These are phyloP conservation scores for Linnemannia schmuckeri DNA, from an alignment of 192 early-diverging fungal species.

Conservation along the genomic window DNA sequence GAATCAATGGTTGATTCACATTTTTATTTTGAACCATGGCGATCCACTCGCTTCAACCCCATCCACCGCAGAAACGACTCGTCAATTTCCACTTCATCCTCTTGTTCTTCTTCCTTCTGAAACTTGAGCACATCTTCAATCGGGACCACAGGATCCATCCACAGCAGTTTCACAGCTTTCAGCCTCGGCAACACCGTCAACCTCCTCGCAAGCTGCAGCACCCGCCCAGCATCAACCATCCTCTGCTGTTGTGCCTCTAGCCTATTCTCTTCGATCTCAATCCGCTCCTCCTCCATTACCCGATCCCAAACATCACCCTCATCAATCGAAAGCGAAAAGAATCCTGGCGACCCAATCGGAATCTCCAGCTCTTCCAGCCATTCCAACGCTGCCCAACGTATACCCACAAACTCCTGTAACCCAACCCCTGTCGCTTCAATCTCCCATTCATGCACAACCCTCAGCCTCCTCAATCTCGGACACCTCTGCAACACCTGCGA, in stretches of 20 bases:
- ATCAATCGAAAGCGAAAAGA: not conserved
- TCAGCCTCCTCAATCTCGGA: not conserved
- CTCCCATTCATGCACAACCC: conserved; percentile 3
- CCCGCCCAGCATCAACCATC: not conserved
- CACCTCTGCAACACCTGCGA: not conserved
- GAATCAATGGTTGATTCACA: not conserved
- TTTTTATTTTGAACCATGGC: not conserved
- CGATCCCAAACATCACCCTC: not conserved
- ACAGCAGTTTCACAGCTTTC: not conserved
- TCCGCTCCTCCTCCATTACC: not conserved
- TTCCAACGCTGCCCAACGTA: not conserved
- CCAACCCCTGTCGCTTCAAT: not conserved
- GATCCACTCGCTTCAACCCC: not conserved
- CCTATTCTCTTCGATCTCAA: not conserved
- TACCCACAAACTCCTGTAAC: not conserved
- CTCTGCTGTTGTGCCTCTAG: not conserved
- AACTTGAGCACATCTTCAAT: not conserved
- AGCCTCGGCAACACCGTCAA: not conserved
- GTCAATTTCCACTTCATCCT: not conserved
- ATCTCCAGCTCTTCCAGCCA: not conserved
- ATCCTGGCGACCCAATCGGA: not conserved
- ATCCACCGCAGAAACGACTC: not conserved
- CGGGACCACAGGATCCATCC: not conserved
- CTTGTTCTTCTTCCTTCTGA: not conserved
- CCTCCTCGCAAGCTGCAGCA: not conserved